A percentile compares a stretch with the other conserved stretches of the same genome.
These are phyloP conservation scores for Suhomyces canberraensis DNA, from an alignment of 805 yeast species.

Conservation along the genomic window DNA sequence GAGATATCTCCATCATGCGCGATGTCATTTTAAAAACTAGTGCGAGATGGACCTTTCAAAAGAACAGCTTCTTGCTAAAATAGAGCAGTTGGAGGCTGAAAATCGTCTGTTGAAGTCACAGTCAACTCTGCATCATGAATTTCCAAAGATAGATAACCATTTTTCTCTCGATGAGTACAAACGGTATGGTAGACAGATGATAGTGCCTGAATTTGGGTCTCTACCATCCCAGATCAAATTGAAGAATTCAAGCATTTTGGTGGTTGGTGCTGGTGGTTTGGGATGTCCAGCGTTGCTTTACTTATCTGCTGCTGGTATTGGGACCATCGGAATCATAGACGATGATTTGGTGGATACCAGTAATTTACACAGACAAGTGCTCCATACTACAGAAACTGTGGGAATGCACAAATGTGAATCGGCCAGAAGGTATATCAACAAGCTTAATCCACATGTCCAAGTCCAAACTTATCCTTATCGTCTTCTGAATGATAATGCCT, in stretches of 20 bases:
- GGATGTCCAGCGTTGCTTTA: slow-evolving; percentile 91
- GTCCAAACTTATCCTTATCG: slow-evolving; percentile 52
- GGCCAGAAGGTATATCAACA: slow-evolving; percentile 54
- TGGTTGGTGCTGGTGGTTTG: slow-evolving; percentile 95
- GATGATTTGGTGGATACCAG: slow-evolving; percentile 80
- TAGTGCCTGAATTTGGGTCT: slow-evolving; percentile 75
- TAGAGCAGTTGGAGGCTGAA: slow-evolving; percentile 19
- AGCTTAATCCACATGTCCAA: slow-evolving; percentile 66
- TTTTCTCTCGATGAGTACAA: slow-evolving; percentile 62
- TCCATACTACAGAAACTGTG: slow-evolving; percentile 65
- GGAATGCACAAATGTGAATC: slow-evolving; percentile 77
- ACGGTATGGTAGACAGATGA: slow-evolving; percentile 93
- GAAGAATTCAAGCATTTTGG: slow-evolving; percentile 58
- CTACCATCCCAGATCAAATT: slow-evolving; percentile 51
- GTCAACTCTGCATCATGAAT: not conserved
- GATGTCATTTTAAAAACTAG: no score
- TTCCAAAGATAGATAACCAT: slow-evolving; percentile 9
- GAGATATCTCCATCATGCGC: no score
- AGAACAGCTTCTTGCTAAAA: slow-evolving; percentile 21
- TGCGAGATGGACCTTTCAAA: slow-evolving; percentile 1
- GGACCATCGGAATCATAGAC: slow-evolving; percentile 81
- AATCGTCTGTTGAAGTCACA: slow-evolving; percentile 11
- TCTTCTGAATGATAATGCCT: slow-evolving; percentile 55
- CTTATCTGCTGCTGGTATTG: slow-evolving; percentile 85
- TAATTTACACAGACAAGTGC: slow-evolving; percentile 84